Base-by-base conservation (phyloP, 441 rosid genomes). In the Isatis lusitanica region DNA sequence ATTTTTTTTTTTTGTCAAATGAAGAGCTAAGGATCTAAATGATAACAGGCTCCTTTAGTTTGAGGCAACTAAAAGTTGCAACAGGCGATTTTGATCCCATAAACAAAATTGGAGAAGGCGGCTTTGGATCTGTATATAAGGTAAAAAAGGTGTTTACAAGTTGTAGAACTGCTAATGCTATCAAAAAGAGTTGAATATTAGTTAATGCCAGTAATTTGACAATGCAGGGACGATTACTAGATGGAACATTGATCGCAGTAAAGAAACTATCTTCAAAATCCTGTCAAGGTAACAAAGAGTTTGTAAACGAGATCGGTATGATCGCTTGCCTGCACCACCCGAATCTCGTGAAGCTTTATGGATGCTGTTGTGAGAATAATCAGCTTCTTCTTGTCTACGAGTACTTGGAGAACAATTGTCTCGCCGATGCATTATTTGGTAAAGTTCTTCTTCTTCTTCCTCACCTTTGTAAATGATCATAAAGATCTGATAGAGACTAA, bases 51-150 rank as follows among this genome's bases (percentile, higher is more conserved):
- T 80, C 80, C 44, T 92, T 87, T 71, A 80, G 85, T 7, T 61
- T 88, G 71, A 76, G 78, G 47, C 97, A 90, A 78, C 88, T 90
- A 28, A 87, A 85, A 65, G 80, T 72, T 64, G 96, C 96, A 0
- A 92, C 96, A 1, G 60, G 74, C 36, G 79, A 90, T 47, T 92
- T 92, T 48, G 76, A 88, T 67, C 73, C 81, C 28, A 68, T 73
- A 44, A 82, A 82, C 76, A 92, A 90, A 82, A 84, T 92, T 16
- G 97, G 97, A 28, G 97, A 92, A 82, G 97, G 97, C 44, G 97
- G 97, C 30, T 92, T 92, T 17, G 94, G 94, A 1, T 86, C 96
- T 43, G 94, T 92, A 1, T 92, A 79, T 78, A 88, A 87, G 92
- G 95, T 91, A 76, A 63, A 26, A 4, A 7, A 5, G 0, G 15